A percentile compares a stretch with the other conserved stretches of the same genome.
phyloP scores from a whole-genome alignment of 1,139 yeast genomes.

The Taiozyma onychis region DNA sequence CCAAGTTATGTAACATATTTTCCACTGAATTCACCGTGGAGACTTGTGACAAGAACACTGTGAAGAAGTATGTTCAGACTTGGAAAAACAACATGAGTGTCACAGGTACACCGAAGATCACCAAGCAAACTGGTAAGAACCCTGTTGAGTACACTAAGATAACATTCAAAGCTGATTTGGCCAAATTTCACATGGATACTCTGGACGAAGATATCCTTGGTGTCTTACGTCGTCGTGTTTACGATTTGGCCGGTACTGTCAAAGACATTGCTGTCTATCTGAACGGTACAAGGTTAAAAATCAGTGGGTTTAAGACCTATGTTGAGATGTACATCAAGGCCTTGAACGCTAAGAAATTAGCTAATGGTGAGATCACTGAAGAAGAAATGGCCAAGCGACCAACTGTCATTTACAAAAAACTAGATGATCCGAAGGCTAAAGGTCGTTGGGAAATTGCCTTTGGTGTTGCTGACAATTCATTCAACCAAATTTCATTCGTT shows the following conservation, averaged over 20 bases:
- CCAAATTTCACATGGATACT: conserved; percentile 75
- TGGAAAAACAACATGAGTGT: conserved; percentile 87
- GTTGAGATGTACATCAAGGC: conserved; percentile 90
- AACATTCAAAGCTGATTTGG: conserved; percentile 83
- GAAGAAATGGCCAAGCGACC: conserved; percentile 39
- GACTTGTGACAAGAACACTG: conserved; percentile 73
- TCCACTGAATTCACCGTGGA: conserved; percentile 84
- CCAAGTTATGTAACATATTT: conserved; percentile 89
- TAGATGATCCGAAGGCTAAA: conserved; percentile 51
- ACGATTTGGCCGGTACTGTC: conserved; percentile 95
- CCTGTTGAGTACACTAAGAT: conserved; percentile 75
- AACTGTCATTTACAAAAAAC: conserved; percentile 72
- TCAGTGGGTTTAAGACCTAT: conserved; percentile 76
- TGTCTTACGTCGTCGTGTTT: conserved; percentile 88
- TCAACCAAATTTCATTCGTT: conserved; percentile 94
- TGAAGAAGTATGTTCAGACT: conserved; percentile 64
- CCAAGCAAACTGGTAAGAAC: conserved; percentile 35
- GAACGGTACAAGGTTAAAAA: conserved; percentile 66
- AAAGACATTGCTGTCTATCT: conserved; percentile 73
- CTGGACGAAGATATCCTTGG: conserved; percentile 80
- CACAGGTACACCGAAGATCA: conserved; percentile 72
- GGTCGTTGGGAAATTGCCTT: conserved; percentile 96
- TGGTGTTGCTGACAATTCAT: conserved; percentile 85
- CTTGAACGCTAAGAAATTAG: conserved; percentile 34
- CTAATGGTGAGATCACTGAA: conserved; percentile 27